Conservation (phyloP, 495 filamentous ascomycete species). For the Xylaria longipes region DNA sequence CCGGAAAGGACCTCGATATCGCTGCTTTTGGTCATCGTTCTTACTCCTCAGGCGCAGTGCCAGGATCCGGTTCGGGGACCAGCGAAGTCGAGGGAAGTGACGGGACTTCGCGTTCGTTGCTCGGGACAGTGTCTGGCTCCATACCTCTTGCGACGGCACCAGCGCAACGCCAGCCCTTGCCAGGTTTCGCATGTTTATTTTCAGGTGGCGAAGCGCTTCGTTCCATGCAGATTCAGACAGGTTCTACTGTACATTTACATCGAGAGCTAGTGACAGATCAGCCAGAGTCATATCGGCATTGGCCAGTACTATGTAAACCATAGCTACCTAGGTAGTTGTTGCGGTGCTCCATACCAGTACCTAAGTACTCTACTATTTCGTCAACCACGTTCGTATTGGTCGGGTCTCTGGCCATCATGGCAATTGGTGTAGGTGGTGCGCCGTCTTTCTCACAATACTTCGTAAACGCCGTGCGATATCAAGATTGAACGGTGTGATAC, state of each 20-base stretch:
- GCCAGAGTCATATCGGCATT: neutral
- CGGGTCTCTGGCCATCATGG: neutral
- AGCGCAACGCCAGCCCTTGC: constrained; percentile 13
- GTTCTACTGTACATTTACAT: neutral
- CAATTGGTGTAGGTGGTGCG: neutral
- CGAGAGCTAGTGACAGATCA: neutral
- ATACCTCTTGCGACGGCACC: constrained; percentile 9
- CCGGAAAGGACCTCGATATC: constrained; percentile 25
- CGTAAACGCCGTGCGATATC: neutral
- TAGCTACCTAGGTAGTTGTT: neutral
- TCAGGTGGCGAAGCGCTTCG: neutral
- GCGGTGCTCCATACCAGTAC: neutral
- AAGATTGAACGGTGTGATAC: neutral
- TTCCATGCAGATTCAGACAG: neutral
- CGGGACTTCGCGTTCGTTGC: constrained; percentile 26
- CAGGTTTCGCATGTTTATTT: constrained; percentile 14
- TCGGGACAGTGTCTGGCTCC: constrained; percentile 32
- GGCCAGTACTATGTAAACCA: neutral
- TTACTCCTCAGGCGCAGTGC: constrained; percentile 31
- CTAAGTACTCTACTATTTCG: neutral
- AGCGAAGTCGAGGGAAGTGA: constrained; percentile 26
- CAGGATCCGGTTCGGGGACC: constrained; percentile 33
- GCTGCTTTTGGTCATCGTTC: constrained; percentile 26
- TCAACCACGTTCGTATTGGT: neutral
- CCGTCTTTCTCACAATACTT: neutral